These are phyloP conservation scores for Hippophae gyantsensis DNA, from an alignment of 306 rosid genomes.

Conservation along the genomic window DNA sequence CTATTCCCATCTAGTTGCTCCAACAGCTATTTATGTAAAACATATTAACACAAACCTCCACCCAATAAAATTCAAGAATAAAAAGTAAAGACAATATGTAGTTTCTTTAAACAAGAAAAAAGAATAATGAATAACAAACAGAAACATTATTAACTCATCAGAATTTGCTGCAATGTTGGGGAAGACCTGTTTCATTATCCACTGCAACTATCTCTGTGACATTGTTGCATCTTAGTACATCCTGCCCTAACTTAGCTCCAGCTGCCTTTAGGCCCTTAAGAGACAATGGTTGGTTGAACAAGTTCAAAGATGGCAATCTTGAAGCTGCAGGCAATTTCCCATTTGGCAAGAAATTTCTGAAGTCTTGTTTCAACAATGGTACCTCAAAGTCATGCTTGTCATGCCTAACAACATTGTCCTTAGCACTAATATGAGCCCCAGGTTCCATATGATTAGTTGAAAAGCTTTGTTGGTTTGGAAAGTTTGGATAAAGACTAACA, in stretches of 20 bases:
- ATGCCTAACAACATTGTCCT: slow-evolving; percentile 66
- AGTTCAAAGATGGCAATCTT: slow-evolving; percentile 70
- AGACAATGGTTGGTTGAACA: slow-evolving; percentile 73
- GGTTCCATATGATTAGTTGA: slow-evolving; percentile 98
- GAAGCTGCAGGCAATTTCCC: slow-evolving; percentile 78
- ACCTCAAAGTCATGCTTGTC: slow-evolving; percentile 80
- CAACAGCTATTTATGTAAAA: too few relatives aligned
- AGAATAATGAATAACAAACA: slow-evolving; percentile 18
- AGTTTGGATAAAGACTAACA: slow-evolving; percentile 84
- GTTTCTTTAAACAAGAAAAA: slow-evolving; percentile 14
- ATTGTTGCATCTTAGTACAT: slow-evolving; percentile 67
- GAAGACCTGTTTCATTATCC: slow-evolving; percentile 71
- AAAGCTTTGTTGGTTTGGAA: slow-evolving; percentile 84
- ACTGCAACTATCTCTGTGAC: slow-evolving; percentile 62
- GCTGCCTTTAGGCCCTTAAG: slow-evolving; percentile 82
- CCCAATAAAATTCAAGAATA: too few relatives aligned
- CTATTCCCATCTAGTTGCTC: too few relatives aligned
- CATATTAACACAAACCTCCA: too few relatives aligned
- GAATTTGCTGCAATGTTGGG: slow-evolving; percentile 59
- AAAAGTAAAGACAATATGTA: neutral
- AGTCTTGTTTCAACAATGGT: slow-evolving; percentile 68
- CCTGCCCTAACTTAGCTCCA: slow-evolving; percentile 87
- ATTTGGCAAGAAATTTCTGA: slow-evolving; percentile 44
- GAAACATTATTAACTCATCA: slow-evolving; percentile 20
- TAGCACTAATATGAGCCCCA: slow-evolving; percentile 94